Percentiles rank a stretch among this genome's conserved stretches.
These are phyloP conservation scores for Pichia sp. DNA, from an alignment of 1,139 yeast species.

Conservation along the genomic window DNA sequence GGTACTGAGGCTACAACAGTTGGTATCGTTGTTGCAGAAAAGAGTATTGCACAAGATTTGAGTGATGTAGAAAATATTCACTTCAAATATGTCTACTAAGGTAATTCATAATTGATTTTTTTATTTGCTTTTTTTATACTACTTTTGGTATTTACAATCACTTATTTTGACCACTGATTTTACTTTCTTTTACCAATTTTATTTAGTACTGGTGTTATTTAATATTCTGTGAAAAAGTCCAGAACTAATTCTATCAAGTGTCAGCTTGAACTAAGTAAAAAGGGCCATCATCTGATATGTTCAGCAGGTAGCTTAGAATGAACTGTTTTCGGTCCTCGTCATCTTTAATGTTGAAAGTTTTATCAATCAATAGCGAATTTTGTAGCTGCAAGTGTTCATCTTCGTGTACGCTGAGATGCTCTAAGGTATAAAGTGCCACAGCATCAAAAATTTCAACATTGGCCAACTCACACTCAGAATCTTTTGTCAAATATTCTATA, in stretches of 20 bases:
- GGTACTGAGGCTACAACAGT: too few relatives aligned
- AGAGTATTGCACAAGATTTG: too few relatives aligned
- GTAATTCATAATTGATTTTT: not conserved
- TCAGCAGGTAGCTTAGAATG: constrained; percentile 1
- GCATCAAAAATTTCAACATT: constrained; percentile 1
- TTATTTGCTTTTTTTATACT: not conserved
- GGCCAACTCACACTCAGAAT: not conserved
- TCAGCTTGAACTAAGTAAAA: constrained; percentile 2
- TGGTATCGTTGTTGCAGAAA: too few relatives aligned
- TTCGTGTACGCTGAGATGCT: not conserved
- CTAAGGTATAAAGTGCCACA: not conserved
- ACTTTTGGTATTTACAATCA: not conserved
- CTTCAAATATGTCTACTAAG: constrained; percentile 5
- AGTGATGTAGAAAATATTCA: constrained; percentile 5
- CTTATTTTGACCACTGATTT: not conserved
- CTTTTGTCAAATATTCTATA: not conserved
- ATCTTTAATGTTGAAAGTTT: not conserved
- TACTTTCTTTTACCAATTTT: not conserved
- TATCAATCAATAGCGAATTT: not conserved
- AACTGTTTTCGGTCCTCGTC: constrained; percentile 2
- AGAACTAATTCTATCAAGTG: not conserved
- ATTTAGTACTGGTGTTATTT: not conserved
- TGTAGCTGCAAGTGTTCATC: not conserved
- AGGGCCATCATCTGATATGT: constrained; percentile 1
- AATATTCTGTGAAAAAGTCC: too few relatives aligned